Base-by-base conservation (phyloP, 805 yeast species). In the Teunomyces funiuensis region DNA sequence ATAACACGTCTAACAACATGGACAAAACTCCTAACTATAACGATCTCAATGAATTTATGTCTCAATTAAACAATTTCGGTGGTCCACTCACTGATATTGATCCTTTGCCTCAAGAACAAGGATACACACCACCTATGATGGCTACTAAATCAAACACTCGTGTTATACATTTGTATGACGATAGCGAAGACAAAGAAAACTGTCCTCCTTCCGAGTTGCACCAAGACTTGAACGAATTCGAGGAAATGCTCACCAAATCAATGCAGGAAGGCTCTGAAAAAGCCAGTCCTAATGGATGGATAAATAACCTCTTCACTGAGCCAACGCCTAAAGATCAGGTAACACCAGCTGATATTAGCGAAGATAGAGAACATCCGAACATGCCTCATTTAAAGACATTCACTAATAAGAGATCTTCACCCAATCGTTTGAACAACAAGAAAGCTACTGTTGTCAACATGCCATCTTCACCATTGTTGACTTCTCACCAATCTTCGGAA, bases 81-180 rank as follows among this genome's bases (percentile, higher is more conserved):
- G 76, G 76, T 1, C 77, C 77, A 4, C 57, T 71, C 40, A 71
- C 77, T 10, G 77, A 71, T 45, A 69, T 71, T 9, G 77, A 71
- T 46, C 68, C 69, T 1, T 49, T 71, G 29, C 74, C 74, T 5
- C 66, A 61, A 28, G 65, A 57, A 25, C 55, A 50, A 37, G 69
- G 68, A 4, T 53, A 54, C 4, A 69, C 73, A 5, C 76, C 73
- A 38, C 74, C 73, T 46, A 73, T 63, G 76, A 66, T 66, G 59
- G 82, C 82, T n/a, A 74, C 76, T 4, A 77, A 77, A 51, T 58
- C 74, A 30, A 77, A 76, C 49, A 77, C 82, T 3, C 66, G 80
- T 29, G 69, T 77, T 16, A 77, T 77, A 34, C 76, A 74, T 45
- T 46, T 77, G n/a, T 76, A 73, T 42, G 78, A 70, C 26, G 65